Evolutionary conservation across 768 basidiomycete species (phyloP).

Genomic region (Psilocybe subaeruginosa): DNA sequence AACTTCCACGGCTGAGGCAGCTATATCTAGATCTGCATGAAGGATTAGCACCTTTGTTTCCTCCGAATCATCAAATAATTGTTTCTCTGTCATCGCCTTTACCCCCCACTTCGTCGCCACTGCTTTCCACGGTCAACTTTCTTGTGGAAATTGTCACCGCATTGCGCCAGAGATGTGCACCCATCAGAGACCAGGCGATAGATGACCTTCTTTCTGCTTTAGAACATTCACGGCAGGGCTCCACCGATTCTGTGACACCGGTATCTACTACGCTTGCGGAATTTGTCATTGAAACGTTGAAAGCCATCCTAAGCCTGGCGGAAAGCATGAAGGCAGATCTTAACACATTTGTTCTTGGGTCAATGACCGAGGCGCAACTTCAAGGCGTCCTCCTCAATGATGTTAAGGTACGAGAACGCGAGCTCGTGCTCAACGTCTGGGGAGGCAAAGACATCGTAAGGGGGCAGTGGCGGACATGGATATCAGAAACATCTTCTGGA

Average conservation of each 20-base stretch:
- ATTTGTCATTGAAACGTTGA: slow-evolving; percentile 50
- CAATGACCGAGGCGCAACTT: slow-evolving; percentile 68
- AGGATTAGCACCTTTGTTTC: slow-evolving; percentile 60
- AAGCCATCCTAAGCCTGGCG: slow-evolving; percentile 50
- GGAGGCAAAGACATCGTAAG: slow-evolving; percentile 32
- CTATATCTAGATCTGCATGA: slow-evolving; percentile 58
- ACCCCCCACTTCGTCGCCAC: slow-evolving; percentile 69
- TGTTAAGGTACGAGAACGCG: slow-evolving; percentile 57
- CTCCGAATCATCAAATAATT: slow-evolving; percentile 52
- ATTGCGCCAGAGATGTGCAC: slow-evolving; percentile 67
- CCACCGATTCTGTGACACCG: not conserved
- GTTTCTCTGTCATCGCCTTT: slow-evolving; percentile 57
- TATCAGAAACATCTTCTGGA: slow-evolving; percentile 19
- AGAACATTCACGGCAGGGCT: slow-evolving; percentile 20
- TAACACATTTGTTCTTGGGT: slow-evolving; percentile 63
- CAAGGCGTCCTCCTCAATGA: slow-evolving; percentile 49
- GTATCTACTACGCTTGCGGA: slow-evolving; percentile 39
- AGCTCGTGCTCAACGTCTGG: slow-evolving; percentile 57
- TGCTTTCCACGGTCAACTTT: slow-evolving; percentile 56
- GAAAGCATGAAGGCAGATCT: slow-evolving; percentile 74
- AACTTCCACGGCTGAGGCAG: slow-evolving; percentile 59
- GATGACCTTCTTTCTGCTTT: slow-evolving; percentile 46
- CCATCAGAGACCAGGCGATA: slow-evolving; percentile 59
- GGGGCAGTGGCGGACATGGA: slow-evolving; percentile 37
- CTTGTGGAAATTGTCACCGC: slow-evolving; percentile 55